A percentile compares a stretch with the other conserved stretches of the same genome.
Conservation (phyloP, 306 rosid genomes). For the Trifolium subterraneum region DNA sequence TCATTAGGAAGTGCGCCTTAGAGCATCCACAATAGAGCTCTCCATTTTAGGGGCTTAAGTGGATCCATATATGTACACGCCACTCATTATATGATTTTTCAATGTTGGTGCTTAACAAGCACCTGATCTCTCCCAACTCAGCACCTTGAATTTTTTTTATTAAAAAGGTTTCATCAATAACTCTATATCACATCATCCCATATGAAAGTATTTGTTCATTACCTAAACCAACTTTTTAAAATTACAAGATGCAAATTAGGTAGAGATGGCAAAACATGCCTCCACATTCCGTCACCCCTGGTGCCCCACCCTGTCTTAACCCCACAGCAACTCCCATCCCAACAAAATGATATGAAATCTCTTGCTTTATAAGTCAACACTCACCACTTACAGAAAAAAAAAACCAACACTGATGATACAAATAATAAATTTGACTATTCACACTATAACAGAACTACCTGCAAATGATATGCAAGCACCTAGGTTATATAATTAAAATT, state of each 20-base stretch:
- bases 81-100: no score
- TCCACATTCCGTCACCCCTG: background rate
- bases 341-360: conserved; percentile 6
- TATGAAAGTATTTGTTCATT: background rate
- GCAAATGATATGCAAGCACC: conserved; percentile 5
- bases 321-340: background rate
- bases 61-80: no score
- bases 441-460: conserved; percentile 28
- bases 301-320: conserved; percentile 4
- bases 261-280: background rate
- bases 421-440: background rate
- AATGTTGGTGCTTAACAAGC: no score
- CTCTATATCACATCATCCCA: background rate
- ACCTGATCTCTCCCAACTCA: no score
- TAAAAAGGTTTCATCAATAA: no score
- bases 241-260: background rate
- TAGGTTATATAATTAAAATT: background rate
- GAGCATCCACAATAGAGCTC: no score
- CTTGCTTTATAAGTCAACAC: conserved; percentile 14
- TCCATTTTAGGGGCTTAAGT: no score
- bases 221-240: background rate
- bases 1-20: background rate
- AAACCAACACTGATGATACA: background rate
- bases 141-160: no score
- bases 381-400: background rate